Percentiles rank a stretch among this genome's conserved stretches.
phyloP scores from a whole-genome alignment of 257 asterid genomes.

The Scutellaria galericulata region DNA sequence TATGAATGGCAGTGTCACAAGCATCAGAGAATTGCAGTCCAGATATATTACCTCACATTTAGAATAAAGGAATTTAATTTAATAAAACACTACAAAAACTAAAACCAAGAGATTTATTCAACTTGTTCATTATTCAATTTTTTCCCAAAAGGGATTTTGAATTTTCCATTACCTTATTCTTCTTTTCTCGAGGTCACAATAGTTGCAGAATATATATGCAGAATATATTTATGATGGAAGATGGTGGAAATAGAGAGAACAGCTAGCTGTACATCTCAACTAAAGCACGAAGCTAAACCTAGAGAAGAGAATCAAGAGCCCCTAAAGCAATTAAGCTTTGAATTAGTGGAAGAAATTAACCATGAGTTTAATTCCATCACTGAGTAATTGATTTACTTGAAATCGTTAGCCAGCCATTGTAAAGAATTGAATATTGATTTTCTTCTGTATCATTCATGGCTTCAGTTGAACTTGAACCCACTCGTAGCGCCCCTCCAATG shows the following conservation, averaged over 20 bases:
- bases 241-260: conserved; percentile 19
- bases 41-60: conserved; percentile 20
- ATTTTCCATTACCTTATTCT: conserved; percentile 25
- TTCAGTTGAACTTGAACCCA: conserved; percentile 51
- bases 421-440: not conserved
- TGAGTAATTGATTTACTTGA: conserved; percentile 16
- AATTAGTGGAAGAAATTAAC: conserved; percentile 35
- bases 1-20: conserved; percentile 37
- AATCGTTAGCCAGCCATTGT: conserved; percentile 22
- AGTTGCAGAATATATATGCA: conserved; percentile 27
- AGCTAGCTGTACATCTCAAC: conserved; percentile 35
- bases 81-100: conserved; percentile 2
- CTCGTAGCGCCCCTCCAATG: conserved; percentile 64
- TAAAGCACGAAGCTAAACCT: conserved; percentile 26
- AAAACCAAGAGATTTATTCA: conserved; percentile 38
- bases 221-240: conserved; percentile 17
- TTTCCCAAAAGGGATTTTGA: conserved; percentile 24
- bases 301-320: conserved; percentile 17
- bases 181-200: conserved; percentile 27
- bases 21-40: conserved; percentile 39
- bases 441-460: conserved; percentile 38
- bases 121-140: conserved; percentile 23
- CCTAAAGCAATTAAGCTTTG: conserved; percentile 27
- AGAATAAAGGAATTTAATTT: not conserved
- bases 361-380: not conserved